Evolutionary conservation across 2,329 filamentous ascomycete genomes (phyloP), one percentile per base, ranked within the genome.

Genomic region (Chaetomiaceae sp.): DNA sequence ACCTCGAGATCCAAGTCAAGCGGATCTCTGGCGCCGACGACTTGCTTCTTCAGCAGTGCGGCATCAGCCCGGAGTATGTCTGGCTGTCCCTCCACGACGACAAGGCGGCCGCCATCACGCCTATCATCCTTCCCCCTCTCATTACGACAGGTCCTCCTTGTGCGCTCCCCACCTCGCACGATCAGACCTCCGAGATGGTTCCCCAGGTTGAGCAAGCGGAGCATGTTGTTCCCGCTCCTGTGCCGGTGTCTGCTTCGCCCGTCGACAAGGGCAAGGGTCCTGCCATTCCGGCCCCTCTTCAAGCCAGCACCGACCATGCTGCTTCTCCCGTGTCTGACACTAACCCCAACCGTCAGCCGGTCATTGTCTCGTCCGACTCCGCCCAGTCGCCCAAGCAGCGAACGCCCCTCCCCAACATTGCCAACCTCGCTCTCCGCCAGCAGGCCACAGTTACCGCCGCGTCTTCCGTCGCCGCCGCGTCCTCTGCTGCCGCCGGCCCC

Each of bases 1-100:
- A 47, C 32, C 12, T 54, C 19, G 56, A 58, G 47, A 49, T 57
- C 20, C 54, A 58, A 20, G 29, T 58, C 46, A 58, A 58, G 50
- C 47, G 53, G 17, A 50, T 58, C 41, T 49, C 53, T 9, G 54
- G 56, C 20, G 44, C 36, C 26, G 50, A 57, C 29, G 39, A 47
- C 11, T 18, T 20, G 22, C 30, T 54, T 3, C 42, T 56, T 15
- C 12, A 41, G 8, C 19, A 38, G 9, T 51, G 46, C 41, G 52
- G 54, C 19, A 49, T 55, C 34, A 47, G 48, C 34, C 37, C 43
- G 3, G 35, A 43, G 14, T 38, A 45, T 10, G 50, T 50, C 15
- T 55, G 48, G 47, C 45, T 52, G 27, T 17, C 51, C 4, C 42
- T 53, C 6, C 29, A 45, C 32, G 38, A 52, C 36, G 38, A 47